Base-by-base conservation (phyloP, 148 eudicot genomes). In the Camellia sinensis region DNA sequence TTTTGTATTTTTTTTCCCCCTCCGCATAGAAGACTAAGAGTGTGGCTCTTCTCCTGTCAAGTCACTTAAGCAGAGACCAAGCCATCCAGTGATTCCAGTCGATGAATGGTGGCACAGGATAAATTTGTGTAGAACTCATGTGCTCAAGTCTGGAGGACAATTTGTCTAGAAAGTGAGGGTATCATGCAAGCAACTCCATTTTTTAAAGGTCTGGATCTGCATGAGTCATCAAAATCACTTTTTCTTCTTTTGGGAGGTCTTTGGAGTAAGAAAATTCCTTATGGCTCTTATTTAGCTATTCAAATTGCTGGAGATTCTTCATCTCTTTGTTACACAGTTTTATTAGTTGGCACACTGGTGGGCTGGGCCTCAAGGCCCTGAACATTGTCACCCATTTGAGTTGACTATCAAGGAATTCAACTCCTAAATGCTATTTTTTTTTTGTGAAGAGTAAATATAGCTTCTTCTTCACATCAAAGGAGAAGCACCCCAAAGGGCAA, bases 221-320 rank as follows among this genome's bases (percentile, higher is more conserved):
- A n/a, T 8, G 54, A 29, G 57, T 43, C 40, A 13, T 40, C 29
- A 19, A 44, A 7, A 13, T 15, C 7, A 1, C 17, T 44, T 44
- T 22, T 44, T 15, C 7, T 17, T 43, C 5, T 15, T 43, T 17
- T 44, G 73, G 73, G 52, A 43, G n/a, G 19, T 17, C 2, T 15
- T 45, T 69, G 17, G 73, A 48, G 57, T 1, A 18, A 17, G 57
- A 45, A 45, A 7, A 2, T 29, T 29, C 18, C 12, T 1, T 19
- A 70, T 18, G 73, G 73, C 73, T 69, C n/a, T 41, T 13, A 69
- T 45, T 69, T 45, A 45, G 19, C 40, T 17, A 72, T 19, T 72
- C 60, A 50, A 17, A 52, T 50, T 72, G 6, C 61, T 2, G 43
- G 3, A 52, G 61, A 52, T 72, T 21, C 43, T 18, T n/a, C 9